Evolutionary conservation across 1,139 yeast species (phyloP), one percentile per base, ranked within the genome.

Genomic region (Pneumocystis murina): DNA sequence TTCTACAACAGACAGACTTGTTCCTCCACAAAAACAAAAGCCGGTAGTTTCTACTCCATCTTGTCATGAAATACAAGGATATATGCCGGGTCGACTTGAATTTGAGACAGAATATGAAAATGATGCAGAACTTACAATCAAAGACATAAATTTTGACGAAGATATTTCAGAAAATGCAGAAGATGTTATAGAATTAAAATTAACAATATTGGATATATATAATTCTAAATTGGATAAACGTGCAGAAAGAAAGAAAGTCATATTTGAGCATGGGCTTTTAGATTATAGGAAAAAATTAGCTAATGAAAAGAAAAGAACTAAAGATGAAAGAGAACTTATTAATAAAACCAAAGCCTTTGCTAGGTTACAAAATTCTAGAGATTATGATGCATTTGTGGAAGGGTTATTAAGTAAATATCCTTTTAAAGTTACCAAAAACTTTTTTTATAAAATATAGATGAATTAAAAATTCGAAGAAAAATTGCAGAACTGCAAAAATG

Each of bases 11-110:
- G 69, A 70, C 14, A 68, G 71, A 35, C 63, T 68, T 20, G 73
- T 83, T 67, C 80, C 80, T 4, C 71, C 83, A 63, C 92, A 95
- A 30, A 90, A 91, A 64, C 83, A 85, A 65, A 91, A 90, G 72
- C 89, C 95, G 1, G 85, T 87, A 62, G 91, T 97, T 0, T 88
- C 96, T 12, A 95, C 87, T 8, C 99, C 99, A 0, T 80, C 94
- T 63, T 91, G 97, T 76, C 97, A 94, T 72, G 97, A 94, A 71
- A 84, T 92, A 67, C 97, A 92, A 74, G 97, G 97, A 2, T 92
- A 85, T 73, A 92, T 94, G 99, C 99, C 99, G 48, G 99, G 98
- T 61, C 82, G 98, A 70, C 78, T 92, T 68, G 99, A 92, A 73
- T 92, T 92, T 74, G 99, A 92, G 72, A 88, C 86, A 66, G 99